phyloP scores from a whole-genome alignment of 78 protist species.

The Planoprotostelium fungivorum region DNA sequence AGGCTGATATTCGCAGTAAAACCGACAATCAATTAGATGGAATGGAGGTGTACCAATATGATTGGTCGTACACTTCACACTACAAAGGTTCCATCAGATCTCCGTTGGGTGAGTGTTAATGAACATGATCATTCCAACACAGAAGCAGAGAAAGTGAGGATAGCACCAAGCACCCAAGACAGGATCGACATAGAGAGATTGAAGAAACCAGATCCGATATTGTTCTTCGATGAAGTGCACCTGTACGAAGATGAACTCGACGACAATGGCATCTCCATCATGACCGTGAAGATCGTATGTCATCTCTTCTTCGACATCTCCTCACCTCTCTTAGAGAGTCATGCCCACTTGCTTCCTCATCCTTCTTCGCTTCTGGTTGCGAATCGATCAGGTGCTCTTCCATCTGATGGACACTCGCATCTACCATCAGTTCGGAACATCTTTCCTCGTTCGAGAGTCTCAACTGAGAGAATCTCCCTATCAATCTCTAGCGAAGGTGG shows the following conservation, averaged over 20 bases:
- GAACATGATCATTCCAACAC: not conserved
- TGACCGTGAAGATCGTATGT: conserved; percentile 48
- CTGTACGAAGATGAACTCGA: conserved; percentile 73
- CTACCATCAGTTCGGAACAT: conserved; percentile 37
- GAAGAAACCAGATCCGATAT: conserved; percentile 59
- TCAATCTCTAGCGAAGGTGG: not conserved
- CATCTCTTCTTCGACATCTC: not conserved
- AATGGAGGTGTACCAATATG: conserved; percentile 17
- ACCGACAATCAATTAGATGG: not conserved
- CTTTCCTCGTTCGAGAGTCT: conserved; percentile 22
- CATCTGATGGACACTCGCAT: conserved; percentile 61
- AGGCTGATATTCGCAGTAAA: not conserved
- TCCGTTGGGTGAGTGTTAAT: no score
- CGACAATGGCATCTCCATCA: conserved; percentile 64
- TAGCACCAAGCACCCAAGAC: no score
- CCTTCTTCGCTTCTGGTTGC: conserved; percentile 49
- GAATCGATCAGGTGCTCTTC: conserved; percentile 68
- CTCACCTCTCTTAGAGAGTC: conserved; percentile 49
- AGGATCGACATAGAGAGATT: conserved; percentile 47
- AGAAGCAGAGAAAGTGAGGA: no score
- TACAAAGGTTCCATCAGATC: conserved; percentile 48
- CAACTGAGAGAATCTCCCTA: conserved; percentile 26
- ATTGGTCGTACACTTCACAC: conserved; percentile 63
- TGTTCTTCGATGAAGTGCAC: conserved; percentile 58
- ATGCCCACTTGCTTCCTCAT: conserved; percentile 58